Base-by-base conservation (phyloP, 345 rosid species). In the Trapa incisa region DNA sequence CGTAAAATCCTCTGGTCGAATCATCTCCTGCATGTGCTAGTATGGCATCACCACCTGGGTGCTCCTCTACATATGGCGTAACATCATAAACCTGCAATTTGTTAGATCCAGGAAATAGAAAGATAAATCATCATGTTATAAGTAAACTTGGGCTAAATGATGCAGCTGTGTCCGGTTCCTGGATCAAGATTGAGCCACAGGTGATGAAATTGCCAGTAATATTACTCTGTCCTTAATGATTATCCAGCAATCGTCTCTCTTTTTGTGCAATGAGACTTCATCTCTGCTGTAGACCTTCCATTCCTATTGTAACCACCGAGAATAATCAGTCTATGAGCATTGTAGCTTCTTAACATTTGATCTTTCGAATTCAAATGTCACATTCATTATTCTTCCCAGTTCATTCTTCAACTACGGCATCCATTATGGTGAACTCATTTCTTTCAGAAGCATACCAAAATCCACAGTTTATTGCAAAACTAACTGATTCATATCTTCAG, bases 41-140 rank as follows among this genome's bases (percentile, higher is more conserved):
- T 72, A 94, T 94, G 61, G 97, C 86, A 67, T 94, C 99, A 54
- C 92, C 99, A 68, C 99, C 97, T 13, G 97, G 99, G 67, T 94
- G 97, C 65, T 88, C 99, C 78, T 88, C 97, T 50, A 94, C 99
- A 61, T 88, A 94, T 1, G 97, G 80, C 67, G 99, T 87, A 67
- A 94, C 85, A 76, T 91, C 96, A 72, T 81, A 87, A 17, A 89
- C 93, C 86, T 87, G 71, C 67, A 63, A 61, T 71, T 38, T 65
- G 7, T 65, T 38, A 72, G 29, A 63, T 29, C 60, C 54, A 36
- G 61, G 53, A 12, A 50, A 47, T 10, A 33, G 15, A 67, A 61
- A 42, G 47, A 39, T n/a, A 4, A 71, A 61, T 61, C 37, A 15
- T 17, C 39, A 22, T 53, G 62, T 33, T n/a, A 52, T 3, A 56